Evolutionary conservation across 257 asterid genomes (phyloP).

Genomic region (Lantana camara): DNA sequence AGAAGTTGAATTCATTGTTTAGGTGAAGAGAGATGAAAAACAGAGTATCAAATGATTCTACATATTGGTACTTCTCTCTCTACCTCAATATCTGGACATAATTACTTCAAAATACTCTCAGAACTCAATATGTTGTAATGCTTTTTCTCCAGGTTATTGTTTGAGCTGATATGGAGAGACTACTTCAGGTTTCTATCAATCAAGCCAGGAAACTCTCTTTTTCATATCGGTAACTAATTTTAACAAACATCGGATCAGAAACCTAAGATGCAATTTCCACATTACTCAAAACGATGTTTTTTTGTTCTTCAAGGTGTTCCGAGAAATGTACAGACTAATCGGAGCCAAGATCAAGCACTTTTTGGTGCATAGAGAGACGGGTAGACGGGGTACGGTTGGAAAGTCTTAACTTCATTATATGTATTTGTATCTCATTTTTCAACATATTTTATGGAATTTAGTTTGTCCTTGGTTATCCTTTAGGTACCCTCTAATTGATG

Average conservation of each 20-base stretch:
- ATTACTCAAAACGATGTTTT: neutral
- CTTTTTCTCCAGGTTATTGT: constrained; percentile 72
- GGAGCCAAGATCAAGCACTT: constrained; percentile 76
- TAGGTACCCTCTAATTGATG: constrained; percentile 95
- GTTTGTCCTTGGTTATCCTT: neutral
- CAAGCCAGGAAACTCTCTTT: constrained; percentile 79
- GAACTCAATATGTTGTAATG: neutral
- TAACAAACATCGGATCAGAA: neutral
- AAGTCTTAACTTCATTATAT: neutral
- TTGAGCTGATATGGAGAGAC: constrained; percentile 97
- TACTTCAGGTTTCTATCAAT: constrained; percentile 89
- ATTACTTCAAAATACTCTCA: neutral
- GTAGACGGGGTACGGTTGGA: constrained; percentile 64
- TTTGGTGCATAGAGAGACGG: constrained; percentile 87
- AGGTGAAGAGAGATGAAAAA: constrained; percentile 93
- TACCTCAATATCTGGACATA: neutral
- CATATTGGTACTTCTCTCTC: constrained; percentile 69
- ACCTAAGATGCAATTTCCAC: neutral
- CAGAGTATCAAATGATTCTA: constrained; percentile 76
- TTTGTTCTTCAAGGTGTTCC: constrained; percentile 68
- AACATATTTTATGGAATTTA: neutral
- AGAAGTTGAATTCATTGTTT: constrained; percentile 25
- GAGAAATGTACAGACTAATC: constrained; percentile 51
- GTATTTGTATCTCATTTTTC: neutral
- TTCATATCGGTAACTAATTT: constrained; percentile 71